Evolutionary conservation across 768 basidiomycete genomes (phyloP).

Genomic region (Astraeus odoratus): DNA sequence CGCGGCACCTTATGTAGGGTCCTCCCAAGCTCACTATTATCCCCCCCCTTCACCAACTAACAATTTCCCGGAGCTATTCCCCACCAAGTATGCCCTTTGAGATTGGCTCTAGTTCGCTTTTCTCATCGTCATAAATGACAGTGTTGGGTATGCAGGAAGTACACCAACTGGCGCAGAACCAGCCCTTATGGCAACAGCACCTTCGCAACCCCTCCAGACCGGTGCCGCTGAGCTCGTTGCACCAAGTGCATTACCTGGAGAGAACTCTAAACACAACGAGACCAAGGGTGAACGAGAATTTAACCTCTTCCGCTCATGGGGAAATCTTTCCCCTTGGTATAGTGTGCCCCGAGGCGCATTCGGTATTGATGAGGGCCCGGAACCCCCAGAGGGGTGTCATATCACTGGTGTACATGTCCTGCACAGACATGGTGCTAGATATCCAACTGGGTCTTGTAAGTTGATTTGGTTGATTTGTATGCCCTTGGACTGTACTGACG

Average conservation of each 20-base stretch:
- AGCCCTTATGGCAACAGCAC: slow-evolving; percentile 64
- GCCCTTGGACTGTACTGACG: not conserved
- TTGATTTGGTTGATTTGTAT: slow-evolving; percentile 7
- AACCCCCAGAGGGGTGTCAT: slow-evolving; percentile 60
- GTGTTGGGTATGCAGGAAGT: slow-evolving; percentile 67
- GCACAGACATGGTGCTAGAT: slow-evolving; percentile 78
- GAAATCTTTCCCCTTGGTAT: slow-evolving; percentile 83
- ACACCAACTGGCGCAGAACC: slow-evolving; percentile 80
- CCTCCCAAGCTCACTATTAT: slow-evolving; percentile 59
- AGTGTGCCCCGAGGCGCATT: slow-evolving; percentile 59
- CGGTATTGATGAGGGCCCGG: slow-evolving; percentile 66
- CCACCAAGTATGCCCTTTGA: slow-evolving; percentile 36
- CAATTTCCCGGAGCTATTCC: slow-evolving; percentile 63
- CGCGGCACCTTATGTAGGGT: slow-evolving; percentile 66
- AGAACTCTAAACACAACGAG: slow-evolving; percentile 14
- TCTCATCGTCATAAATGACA: not conserved
- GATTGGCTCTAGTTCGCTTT: not conserved
- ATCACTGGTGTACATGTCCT: slow-evolving; percentile 72
- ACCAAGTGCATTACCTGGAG: slow-evolving; percentile 28
- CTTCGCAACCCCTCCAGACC: slow-evolving; percentile 71
- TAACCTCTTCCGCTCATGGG: slow-evolving; percentile 73
- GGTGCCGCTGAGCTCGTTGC: slow-evolving; percentile 58
- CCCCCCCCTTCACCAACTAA: slow-evolving; percentile 75
- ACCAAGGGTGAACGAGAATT: slow-evolving; percentile 34
- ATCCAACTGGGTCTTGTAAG: slow-evolving; percentile 61